A percentile compares a stretch with the other conserved stretches of the same genome.
Conservation (phyloP, 371 early-diverging fungal genomes). For the Coemansia sp. region DNA sequence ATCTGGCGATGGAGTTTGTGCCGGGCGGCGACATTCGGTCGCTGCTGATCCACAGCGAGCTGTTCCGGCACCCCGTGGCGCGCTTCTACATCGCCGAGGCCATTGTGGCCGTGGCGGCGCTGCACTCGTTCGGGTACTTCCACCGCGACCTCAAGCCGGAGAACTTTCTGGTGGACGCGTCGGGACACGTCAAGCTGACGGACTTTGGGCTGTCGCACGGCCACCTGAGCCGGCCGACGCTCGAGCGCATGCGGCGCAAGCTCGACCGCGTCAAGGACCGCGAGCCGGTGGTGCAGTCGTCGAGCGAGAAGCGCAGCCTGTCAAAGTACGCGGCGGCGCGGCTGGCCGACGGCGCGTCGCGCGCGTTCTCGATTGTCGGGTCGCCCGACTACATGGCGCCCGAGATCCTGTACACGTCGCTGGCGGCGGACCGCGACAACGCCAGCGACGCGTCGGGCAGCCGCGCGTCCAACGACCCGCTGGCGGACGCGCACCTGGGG, state of each 20-base stretch:
- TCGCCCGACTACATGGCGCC: conserved; percentile 84
- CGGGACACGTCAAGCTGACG: conserved; percentile 75
- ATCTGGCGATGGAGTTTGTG: conserved; percentile 81
- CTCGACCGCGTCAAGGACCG: conserved; percentile 60
- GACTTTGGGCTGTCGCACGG: conserved; percentile 94
- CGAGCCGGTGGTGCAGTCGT: conserved; percentile 52
- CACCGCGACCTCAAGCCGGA: conserved; percentile 88
- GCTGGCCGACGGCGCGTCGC: conserved; percentile 37
- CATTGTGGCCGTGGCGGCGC: conserved; percentile 60
- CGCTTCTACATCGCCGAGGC: conserved; percentile 71
- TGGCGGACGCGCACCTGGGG: conserved; percentile 46
- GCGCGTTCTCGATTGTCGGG: conserved; percentile 71
- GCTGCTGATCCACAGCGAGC: conserved; percentile 65
- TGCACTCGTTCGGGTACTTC: conserved; percentile 71
- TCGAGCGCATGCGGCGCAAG: conserved; percentile 60
- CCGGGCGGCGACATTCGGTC: conserved; percentile 88
- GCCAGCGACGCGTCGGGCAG: conserved; percentile 31
- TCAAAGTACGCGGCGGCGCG: conserved; percentile 32
- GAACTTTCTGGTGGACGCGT: conserved; percentile 77
- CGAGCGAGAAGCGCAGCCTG: conserved; percentile 57
- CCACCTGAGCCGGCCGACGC: conserved; percentile 57
- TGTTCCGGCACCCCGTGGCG: conserved; percentile 62
- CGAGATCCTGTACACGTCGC: conserved; percentile 61
- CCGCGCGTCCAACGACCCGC: conserved; percentile 33
- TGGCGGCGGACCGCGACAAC: conserved; percentile 31